Base-by-base conservation (phyloP, 768 basidiomycete species). In the Amanita brunnescens region DNA sequence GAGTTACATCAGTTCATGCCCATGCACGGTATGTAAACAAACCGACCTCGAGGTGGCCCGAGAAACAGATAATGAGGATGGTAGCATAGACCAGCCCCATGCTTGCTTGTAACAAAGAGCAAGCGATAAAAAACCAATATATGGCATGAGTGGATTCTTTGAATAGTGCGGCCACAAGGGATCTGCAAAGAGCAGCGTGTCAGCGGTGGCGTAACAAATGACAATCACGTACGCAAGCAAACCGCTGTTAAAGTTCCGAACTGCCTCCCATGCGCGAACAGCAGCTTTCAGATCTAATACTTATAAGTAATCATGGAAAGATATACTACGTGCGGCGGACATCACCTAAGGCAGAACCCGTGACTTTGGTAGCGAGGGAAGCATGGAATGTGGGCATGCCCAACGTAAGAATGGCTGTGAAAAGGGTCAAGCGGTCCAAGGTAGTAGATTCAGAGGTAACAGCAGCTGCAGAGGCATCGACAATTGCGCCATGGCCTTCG, bases 1-100 rank as follows among this genome's bases (percentile, higher is more conserved):
- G n/a, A 20, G 46, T 6, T 5, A 47, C 6, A 5, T 9, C 5
- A 24, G 24, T 16, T 14, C 8, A 10, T 6, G 2, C 18, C 18
- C 18, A 3, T 38, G 37, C 13, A 9, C 7, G 4, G 23, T 3
- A 35, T 34, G 18, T 8, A 18, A 21, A 12, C n/a, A 40, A n/a
- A 29, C 37, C 16, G 14, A 38, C 47, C 12, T 24, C 20, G 21
- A 20, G 18, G 33, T 21, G 2, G 5, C 35, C 12, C 18, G 47
- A 49, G 47, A 49, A 49, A 16, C 16, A 49, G 3, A 49, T 26
- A 23, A 49, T 49, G 20, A 49, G 47, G 6, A 39, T 37, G 3
- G 20, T 49, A 8, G 47, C 39, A 21, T 6, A 29, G 1, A 40
- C 16, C 23, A 49, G 6, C 6, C 37, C 35, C 23, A 39, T 39